Evolutionary conservation across 805 yeast species (phyloP).

Genomic region (Ogataea methanolica): DNA sequence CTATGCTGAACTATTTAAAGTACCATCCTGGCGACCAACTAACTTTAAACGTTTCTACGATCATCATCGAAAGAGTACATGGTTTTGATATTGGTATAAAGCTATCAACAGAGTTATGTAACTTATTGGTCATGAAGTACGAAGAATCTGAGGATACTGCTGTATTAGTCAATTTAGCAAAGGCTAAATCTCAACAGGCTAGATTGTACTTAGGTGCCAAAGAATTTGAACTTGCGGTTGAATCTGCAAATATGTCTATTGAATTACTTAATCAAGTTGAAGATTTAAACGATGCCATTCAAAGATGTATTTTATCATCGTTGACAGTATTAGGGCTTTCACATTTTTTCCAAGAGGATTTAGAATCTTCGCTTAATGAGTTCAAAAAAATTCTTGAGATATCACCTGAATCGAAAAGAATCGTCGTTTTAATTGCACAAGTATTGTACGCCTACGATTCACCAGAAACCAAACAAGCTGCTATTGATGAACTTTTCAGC

Average conservation of each 20-base stretch:
- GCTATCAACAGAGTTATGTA: slow-evolving; percentile 43
- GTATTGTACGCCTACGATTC: slow-evolving; percentile 73
- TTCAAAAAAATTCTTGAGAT: slow-evolving; percentile 58
- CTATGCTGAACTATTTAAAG: slow-evolving; percentile 62
- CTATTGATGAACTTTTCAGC: slow-evolving; percentile 74
- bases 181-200: slow-evolving; percentile 65
- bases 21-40: slow-evolving; percentile 52
- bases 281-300: slow-evolving; percentile 28
- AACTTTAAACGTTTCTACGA: slow-evolving; percentile 53
- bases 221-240: slow-evolving; percentile 55
- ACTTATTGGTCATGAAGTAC: slow-evolving; percentile 29
- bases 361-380: slow-evolving; percentile 62
- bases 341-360: slow-evolving; percentile 56
- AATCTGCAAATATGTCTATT: slow-evolving; percentile 51
- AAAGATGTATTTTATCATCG: slow-evolving; percentile 46
- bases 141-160: slow-evolving; percentile 12
- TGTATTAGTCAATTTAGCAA: slow-evolving; percentile 46
- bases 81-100: slow-evolving; percentile 51
- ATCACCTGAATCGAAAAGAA: slow-evolving; percentile 55
- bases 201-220: slow-evolving; percentile 62
- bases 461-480: slow-evolving; percentile 75
- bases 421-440: slow-evolving; percentile 73
- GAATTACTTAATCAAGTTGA: slow-evolving; percentile 42
- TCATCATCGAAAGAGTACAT: slow-evolving; percentile 65
- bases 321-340: slow-evolving; percentile 70